These are phyloP conservation scores for Blastobotrys raffinosifermentans DNA, from an alignment of 1,139 yeast species.

Conservation along the genomic window DNA sequence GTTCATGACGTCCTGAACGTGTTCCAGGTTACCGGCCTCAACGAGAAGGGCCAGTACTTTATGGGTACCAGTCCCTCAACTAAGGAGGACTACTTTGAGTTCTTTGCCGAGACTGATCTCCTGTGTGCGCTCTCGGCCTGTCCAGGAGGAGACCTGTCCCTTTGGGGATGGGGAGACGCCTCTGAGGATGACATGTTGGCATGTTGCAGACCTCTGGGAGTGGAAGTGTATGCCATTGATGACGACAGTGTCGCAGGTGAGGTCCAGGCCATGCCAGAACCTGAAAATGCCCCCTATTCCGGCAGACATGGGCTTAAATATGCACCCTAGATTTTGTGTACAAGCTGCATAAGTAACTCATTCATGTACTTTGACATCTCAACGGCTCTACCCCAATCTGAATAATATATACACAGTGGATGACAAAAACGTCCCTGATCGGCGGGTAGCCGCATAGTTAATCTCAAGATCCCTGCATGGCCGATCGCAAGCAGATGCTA, in stretches of 20 bases:
- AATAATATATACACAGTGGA: too few relatives aligned
- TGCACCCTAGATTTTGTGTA: too few relatives aligned
- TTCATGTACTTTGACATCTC: too few relatives aligned
- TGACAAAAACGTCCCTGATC: too few relatives aligned
- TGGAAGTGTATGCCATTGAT: conserved; percentile 52
- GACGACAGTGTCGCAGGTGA: conserved; percentile 34
- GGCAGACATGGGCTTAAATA: neutral
- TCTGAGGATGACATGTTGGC: conserved; percentile 50
- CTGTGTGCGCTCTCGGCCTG: conserved; percentile 63
- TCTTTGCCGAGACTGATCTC: conserved; percentile 61
- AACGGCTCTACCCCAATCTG: too few relatives aligned
- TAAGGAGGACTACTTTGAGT: conserved; percentile 54
- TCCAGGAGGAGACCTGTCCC: conserved; percentile 65
- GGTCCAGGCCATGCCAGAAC: neutral
- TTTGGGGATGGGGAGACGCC: conserved; percentile 67
- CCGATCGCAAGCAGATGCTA: too few relatives aligned
- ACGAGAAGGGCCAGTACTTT: conserved; percentile 59
- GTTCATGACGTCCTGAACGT: conserved; percentile 67
- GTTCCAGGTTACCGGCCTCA: conserved; percentile 63
- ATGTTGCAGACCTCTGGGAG: conserved; percentile 58
- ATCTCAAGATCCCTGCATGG: too few relatives aligned
- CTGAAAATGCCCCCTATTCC: neutral
- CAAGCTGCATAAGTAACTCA: too few relatives aligned
- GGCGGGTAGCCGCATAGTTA: too few relatives aligned
- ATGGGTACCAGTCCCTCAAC: conserved; percentile 67